phyloP scores from a whole-genome alignment of 495 filamentous ascomycete species.

The Aspergillus ellipticus region DNA sequence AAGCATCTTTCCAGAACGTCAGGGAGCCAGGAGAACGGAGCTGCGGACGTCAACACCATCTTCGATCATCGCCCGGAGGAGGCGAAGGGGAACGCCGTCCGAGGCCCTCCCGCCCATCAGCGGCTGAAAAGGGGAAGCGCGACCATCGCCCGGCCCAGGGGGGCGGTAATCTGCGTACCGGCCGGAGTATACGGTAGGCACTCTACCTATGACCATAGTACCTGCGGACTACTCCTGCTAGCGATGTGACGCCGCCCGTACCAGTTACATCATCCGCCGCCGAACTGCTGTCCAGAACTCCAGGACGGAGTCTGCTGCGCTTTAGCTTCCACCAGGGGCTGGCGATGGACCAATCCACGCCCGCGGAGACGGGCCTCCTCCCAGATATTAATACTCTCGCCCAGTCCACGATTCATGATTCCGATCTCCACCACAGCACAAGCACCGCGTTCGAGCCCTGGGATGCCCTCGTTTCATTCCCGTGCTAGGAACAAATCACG shows the following conservation, averaged over 20 bases:
- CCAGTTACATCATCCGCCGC: neutral
- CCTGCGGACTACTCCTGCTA: neutral
- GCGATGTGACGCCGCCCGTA: neutral
- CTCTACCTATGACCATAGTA: too few species aligned
- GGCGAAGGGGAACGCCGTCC: neutral
- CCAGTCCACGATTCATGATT: neutral
- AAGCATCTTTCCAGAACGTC: neutral
- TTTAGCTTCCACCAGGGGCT: neutral
- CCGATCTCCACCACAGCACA: neutral
- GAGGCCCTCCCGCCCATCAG: neutral
- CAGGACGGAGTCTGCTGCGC: too few species aligned
- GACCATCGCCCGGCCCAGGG: neutral
- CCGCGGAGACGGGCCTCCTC: neutral
- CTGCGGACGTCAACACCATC: constrained; percentile 3
- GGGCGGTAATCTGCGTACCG: neutral
- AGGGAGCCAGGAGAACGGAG: neutral
- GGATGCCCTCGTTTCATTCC: constrained; percentile 4
- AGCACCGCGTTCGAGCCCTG: neutral
- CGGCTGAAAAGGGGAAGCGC: neutral
- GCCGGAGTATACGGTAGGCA: neutral
- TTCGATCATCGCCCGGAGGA: neutral
- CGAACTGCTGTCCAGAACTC: too few species aligned
- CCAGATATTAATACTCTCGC: neutral
- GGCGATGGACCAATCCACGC: neutral
- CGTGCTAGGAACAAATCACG: constrained; percentile 1